Evolutionary conservation across 1,284 basidiomycete species (phyloP).

Genomic region (Phellopilus nigrolimitatus): DNA sequence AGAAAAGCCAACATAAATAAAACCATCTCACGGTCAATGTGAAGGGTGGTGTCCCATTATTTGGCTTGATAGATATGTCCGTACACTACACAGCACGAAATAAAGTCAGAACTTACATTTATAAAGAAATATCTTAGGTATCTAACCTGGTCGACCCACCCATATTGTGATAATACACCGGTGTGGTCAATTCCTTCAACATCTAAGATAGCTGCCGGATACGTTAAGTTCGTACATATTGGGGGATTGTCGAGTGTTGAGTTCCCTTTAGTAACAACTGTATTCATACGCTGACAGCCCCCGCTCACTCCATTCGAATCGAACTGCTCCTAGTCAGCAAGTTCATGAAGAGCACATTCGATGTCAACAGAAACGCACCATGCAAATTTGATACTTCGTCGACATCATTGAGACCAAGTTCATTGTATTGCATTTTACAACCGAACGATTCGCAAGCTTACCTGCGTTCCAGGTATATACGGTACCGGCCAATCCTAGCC

Average conservation of each 20-base stretch:
- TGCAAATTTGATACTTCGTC: slow-evolving; percentile 57
- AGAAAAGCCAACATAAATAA: neutral
- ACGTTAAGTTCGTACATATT: slow-evolving; percentile 45
- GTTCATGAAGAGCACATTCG: neutral
- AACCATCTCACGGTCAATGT: slow-evolving; percentile 43
- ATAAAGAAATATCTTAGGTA: neutral
- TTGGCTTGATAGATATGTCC: slow-evolving; percentile 46
- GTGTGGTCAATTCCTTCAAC: slow-evolving; percentile 40
- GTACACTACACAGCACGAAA: slow-evolving; percentile 38
- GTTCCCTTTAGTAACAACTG: slow-evolving; percentile 40
- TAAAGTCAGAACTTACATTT: slow-evolving; percentile 21
- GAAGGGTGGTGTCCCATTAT: slow-evolving; percentile 56
- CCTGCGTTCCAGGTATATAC: slow-evolving; percentile 50
- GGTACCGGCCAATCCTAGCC: slow-evolving; percentile 52
- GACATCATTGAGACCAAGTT: slow-evolving; percentile 15
- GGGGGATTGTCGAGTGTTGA: slow-evolving; percentile 29
- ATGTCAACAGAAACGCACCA: slow-evolving; percentile 36
- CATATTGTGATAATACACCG: slow-evolving; percentile 50
- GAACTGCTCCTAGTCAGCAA: slow-evolving; percentile 33
- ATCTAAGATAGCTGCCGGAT: slow-evolving; percentile 39
- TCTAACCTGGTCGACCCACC: slow-evolving; percentile 52
- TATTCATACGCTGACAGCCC: slow-evolving; percentile 54
- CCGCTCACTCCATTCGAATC: slow-evolving; percentile 51
- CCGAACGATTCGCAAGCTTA: too few species aligned
- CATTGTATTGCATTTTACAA: slow-evolving; percentile 12